phyloP scores from a whole-genome alignment of 345 rosid genomes.

The Ricinus communis region DNA sequence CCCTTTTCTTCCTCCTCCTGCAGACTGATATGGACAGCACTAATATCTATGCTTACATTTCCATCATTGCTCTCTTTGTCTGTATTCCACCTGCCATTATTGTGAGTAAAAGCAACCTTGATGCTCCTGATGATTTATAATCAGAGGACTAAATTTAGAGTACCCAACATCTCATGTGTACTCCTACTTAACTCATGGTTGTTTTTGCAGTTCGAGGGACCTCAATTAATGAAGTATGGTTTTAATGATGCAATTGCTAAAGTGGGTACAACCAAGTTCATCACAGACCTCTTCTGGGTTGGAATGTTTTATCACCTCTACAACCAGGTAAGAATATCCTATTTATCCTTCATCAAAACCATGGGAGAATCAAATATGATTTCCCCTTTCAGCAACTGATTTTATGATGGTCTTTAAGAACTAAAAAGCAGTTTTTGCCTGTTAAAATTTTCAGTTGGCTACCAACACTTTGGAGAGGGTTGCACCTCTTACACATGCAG shows the following conservation, averaged over 20 bases:
- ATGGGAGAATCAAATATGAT: background rate
- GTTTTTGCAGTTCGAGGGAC: slow-evolving; percentile 75
- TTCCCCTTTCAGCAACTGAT: background rate
- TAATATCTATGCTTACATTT: slow-evolving; percentile 88
- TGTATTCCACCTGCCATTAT: slow-evolving; percentile 92
- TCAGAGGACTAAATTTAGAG: background rate
- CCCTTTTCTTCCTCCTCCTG: slow-evolving; percentile 11
- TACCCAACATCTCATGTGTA: background rate
- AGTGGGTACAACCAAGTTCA: slow-evolving; percentile 84
- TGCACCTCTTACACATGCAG: slow-evolving; percentile 96
- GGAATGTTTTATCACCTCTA: slow-evolving; percentile 99
- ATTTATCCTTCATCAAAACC: background rate
- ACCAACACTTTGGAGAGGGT: slow-evolving; percentile 97
- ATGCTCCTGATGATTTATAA: background rate
- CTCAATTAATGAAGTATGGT: slow-evolving; percentile 72
- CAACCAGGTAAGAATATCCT: slow-evolving; percentile 63
- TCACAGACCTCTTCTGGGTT: slow-evolving; percentile 95
- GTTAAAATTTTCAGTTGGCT: slow-evolving; percentile 62
- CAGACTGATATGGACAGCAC: slow-evolving; percentile 99
- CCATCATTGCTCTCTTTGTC: slow-evolving; percentile 85
- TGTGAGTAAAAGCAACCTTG: slow-evolving; percentile 43
- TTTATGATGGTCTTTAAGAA: slow-evolving; percentile 1
- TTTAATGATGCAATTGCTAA: slow-evolving; percentile 75
- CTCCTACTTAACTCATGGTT: background rate
- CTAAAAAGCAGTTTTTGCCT: slow-evolving; percentile 4